A percentile compares a stretch with the other conserved stretches of the same genome.
Conservation (phyloP, 2,329 filamentous ascomycete species). For the Aspergillus sp. region DNA sequence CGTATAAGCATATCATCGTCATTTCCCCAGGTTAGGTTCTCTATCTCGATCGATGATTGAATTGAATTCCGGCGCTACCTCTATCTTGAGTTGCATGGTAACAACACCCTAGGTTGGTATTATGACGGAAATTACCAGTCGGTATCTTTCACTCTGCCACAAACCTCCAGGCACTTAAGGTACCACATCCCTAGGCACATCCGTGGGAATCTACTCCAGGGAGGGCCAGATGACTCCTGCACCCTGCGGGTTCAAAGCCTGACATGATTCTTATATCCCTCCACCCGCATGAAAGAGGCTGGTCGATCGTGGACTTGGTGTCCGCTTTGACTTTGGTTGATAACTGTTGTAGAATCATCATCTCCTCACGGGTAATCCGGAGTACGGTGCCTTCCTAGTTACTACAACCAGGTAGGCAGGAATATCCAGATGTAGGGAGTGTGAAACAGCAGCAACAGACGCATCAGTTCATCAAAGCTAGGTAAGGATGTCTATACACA, state of each 20-base stretch:
- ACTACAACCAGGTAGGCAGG: not conserved
- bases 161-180: not conserved
- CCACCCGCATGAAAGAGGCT: conserved; percentile 8
- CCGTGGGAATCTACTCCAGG: not conserved
- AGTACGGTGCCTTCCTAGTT: not conserved
- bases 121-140: too few species aligned
- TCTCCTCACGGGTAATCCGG: not conserved
- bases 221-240: conserved; percentile 17
- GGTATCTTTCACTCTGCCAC: not conserved
- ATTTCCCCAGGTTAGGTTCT: too few species aligned
- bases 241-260: conserved; percentile 18
- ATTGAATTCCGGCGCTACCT: too few species aligned
- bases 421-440: not conserved
- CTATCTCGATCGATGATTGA: too few species aligned
- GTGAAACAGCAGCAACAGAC: not conserved
- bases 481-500: not conserved
- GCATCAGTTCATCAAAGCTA: not conserved
- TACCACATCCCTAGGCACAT: too few species aligned
- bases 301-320: not conserved
- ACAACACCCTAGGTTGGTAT: too few species aligned
- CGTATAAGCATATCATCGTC: too few species aligned
- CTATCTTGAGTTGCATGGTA: too few species aligned
- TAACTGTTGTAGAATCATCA: not conserved
- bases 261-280: conserved; percentile 21
- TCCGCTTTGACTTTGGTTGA: not conserved